Percentiles rank a stretch among this genome's conserved stretches.
These are phyloP conservation scores for Penicillium psychrosexuale DNA, from an alignment of 2,329 filamentous ascomycete species.

Conservation along the genomic window DNA sequence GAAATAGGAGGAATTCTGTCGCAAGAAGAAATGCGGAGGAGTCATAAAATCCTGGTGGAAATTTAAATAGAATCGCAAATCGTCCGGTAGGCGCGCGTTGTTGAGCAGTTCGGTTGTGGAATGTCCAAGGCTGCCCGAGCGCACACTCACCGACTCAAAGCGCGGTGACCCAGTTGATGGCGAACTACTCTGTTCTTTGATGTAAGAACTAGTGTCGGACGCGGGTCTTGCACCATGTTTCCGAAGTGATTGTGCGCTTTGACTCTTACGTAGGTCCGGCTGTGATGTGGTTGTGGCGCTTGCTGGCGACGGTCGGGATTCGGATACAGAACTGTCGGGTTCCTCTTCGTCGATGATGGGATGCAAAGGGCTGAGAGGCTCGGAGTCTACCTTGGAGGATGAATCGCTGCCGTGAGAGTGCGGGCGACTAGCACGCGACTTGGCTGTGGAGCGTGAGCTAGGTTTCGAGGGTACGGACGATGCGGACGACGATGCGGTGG, in stretches of 20 bases:
- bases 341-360: constrained; percentile 47
- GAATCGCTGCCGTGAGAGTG: constrained; percentile 50
- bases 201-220: constrained; percentile 37
- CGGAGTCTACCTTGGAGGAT: constrained; percentile 48
- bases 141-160: constrained; percentile 36
- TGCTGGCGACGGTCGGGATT: constrained; percentile 23
- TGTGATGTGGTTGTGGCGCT: constrained; percentile 21
- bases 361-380: constrained; percentile 40
- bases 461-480: constrained; percentile 42
- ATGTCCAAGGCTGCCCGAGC: constrained; percentile 32
- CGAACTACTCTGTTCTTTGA: constrained; percentile 49
- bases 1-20: constrained; percentile 68
- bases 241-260: constrained; percentile 30
- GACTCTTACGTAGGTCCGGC: constrained; percentile 25
- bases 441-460: constrained; percentile 42
- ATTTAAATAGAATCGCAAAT: constrained; percentile 72
- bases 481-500: constrained; percentile 23
- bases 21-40: constrained; percentile 77
- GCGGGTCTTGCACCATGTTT: constrained; percentile 29
- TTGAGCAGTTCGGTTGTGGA: constrained; percentile 28
- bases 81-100: constrained; percentile 48
- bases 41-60: constrained; percentile 78
- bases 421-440: constrained; percentile 38
- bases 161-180: constrained; percentile 51
- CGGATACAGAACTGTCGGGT: constrained; percentile 26